A percentile compares a stretch with the other conserved stretches of the same genome.
Conservation (phyloP, 2,329 filamentous ascomycete species). For the Lasiodiplodia citricola region DNA sequence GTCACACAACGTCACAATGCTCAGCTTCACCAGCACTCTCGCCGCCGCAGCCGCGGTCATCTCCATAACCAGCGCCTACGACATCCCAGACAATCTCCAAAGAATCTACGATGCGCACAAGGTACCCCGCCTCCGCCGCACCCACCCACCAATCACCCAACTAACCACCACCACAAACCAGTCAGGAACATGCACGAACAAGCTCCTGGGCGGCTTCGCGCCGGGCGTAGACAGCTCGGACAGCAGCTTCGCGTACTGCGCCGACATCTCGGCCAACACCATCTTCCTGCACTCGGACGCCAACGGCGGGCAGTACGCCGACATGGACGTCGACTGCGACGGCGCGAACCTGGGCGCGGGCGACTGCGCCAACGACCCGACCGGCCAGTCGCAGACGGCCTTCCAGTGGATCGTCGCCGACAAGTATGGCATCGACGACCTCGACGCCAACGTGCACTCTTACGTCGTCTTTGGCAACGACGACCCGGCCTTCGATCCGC, state of each 20-base stretch:
- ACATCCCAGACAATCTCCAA: background rate
- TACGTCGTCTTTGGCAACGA: constrained; percentile 62
- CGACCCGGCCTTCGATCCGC: constrained; percentile 34
- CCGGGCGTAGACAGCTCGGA: constrained; percentile 29
- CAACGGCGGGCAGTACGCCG: constrained; percentile 48
- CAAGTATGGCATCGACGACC: constrained; percentile 15
- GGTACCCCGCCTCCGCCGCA: background rate
- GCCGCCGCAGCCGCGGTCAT: background rate
- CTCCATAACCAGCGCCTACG: background rate
- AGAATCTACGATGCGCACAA: constrained; percentile 3
- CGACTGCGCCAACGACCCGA: constrained; percentile 48
- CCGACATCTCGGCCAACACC: constrained; percentile 29
- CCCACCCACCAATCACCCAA: background rate
- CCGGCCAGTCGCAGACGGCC: constrained; percentile 53
- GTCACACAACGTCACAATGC: background rate
- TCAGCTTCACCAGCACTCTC: background rate
- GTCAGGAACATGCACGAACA: constrained; percentile 1
- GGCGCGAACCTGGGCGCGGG: constrained; percentile 50
- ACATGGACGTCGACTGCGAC: constrained; percentile 67
- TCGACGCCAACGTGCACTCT: constrained; percentile 58
- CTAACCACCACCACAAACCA: background rate
- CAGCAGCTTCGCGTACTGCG: constrained; percentile 34
- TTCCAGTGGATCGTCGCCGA: constrained; percentile 49
- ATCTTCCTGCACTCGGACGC: constrained; percentile 56
- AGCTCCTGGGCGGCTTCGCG: constrained; percentile 2